phyloP scores from a whole-genome alignment of 2,329 filamentous ascomycete genomes.

The Aspergillus carbonarius region DNA sequence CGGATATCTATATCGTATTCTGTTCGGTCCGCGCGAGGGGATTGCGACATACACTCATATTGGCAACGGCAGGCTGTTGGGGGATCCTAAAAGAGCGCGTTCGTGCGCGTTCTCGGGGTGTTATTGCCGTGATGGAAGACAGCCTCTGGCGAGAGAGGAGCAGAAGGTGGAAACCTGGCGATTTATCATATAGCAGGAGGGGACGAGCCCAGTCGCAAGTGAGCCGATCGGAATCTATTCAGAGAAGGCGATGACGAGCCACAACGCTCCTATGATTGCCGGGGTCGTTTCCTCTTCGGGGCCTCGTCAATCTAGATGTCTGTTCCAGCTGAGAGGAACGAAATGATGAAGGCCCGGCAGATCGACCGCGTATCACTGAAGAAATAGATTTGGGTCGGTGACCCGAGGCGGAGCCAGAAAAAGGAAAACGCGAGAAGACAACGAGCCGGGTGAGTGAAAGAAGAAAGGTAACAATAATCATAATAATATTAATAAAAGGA shows the following conservation, averaged over 20 bases:
- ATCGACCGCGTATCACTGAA: not conserved
- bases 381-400: not conserved
- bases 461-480: not conserved
- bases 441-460: not conserved
- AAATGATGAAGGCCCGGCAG: not conserved
- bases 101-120: not conserved
- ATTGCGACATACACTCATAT: constrained; percentile 20
- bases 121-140: not conserved
- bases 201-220: not conserved
- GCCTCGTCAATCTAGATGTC: not conserved
- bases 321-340: not conserved
- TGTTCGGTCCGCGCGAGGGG: not conserved
- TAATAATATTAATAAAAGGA: not conserved
- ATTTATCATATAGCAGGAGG: not conserved
- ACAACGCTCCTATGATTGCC: not conserved
- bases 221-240: not conserved
- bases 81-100: not conserved
- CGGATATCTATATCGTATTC: not conserved
- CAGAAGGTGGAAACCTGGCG: not conserved
- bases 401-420: not conserved
- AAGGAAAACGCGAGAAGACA: not conserved
- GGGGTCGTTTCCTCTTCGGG: not conserved
- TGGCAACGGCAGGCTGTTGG: not conserved
- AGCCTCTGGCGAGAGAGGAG: not conserved
- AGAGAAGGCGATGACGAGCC: not conserved